phyloP scores from a whole-genome alignment of 2,329 filamentous ascomycete species.

The Raffaelea albimanens region DNA sequence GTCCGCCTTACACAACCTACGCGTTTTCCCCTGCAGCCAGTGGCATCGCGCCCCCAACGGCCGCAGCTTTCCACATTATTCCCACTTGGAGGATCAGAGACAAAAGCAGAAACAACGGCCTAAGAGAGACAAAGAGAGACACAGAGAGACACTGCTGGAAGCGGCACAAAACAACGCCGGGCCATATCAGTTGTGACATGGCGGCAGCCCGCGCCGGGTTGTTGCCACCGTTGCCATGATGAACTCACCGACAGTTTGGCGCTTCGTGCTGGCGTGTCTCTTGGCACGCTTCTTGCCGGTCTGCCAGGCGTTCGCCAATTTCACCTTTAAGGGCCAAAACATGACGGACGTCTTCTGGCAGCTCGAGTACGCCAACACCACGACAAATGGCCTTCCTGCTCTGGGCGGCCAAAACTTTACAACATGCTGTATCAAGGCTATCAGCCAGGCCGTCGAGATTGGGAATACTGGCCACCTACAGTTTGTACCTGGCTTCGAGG shows the following conservation, averaged over 20 bases:
- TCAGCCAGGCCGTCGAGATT: conserved; percentile 13
- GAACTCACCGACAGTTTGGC: no score
- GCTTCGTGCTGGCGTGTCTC: background rate
- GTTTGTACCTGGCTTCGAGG: background rate
- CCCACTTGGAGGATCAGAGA: no score
- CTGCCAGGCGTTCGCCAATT: background rate
- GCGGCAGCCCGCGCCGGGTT: background rate
- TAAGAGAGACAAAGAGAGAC: no score
- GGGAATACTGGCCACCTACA: conserved; percentile 7
- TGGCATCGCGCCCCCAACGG: no score
- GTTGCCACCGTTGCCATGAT: background rate
- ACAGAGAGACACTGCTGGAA: no score
- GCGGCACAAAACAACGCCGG: no score
- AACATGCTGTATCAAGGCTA: conserved; percentile 17
- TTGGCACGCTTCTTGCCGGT: background rate
- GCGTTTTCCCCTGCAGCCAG: no score
- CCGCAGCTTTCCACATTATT: no score
- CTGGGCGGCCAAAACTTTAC: conserved; percentile 18
- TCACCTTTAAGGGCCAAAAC: background rate
- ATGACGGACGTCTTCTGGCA: conserved; percentile 10
- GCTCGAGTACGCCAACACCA: conserved; percentile 5
- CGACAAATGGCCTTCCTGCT: background rate
- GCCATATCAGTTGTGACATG: no score
- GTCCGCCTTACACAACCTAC: no score
- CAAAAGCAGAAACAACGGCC: no score